phyloP scores from a whole-genome alignment of 345 rosid species.

The Luvunga scandens region DNA sequence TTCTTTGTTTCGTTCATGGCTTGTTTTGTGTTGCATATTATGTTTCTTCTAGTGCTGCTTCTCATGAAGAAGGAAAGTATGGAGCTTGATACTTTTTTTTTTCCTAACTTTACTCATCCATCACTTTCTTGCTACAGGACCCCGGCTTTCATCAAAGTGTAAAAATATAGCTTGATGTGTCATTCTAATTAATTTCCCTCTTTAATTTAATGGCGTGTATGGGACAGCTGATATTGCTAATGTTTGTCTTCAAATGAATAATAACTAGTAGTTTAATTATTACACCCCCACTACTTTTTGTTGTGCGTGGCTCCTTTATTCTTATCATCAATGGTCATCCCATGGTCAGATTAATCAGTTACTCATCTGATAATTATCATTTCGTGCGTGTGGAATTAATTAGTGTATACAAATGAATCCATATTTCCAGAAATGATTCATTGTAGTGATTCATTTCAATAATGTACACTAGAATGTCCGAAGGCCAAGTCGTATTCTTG shows the following conservation, averaged over 20 bases:
- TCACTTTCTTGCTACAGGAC: not conserved
- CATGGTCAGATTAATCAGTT: not conserved
- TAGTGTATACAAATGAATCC: no score
- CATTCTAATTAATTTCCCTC: not conserved
- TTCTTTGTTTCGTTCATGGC: constrained; percentile 82
- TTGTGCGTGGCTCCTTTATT: not conserved
- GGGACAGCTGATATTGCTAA: not conserved
- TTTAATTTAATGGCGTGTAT: not conserved
- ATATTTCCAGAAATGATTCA: not conserved
- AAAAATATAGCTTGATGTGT: not conserved
- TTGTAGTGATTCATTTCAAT: not conserved
- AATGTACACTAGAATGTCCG: not conserved
- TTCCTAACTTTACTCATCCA: not conserved
- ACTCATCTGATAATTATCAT: not conserved
- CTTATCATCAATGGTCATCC: not conserved
- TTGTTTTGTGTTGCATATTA: constrained; percentile 76
- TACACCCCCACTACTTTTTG: not conserved
- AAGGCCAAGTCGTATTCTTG: not conserved
- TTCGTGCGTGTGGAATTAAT: no score
- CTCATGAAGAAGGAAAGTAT: constrained; percentile 36
- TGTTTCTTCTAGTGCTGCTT: constrained; percentile 73
- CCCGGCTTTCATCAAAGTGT: not conserved
- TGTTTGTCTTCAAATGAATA: not conserved
- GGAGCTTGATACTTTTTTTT: constrained; percentile 20
- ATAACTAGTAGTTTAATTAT: not conserved